Evolutionary conservation across 257 asterid genomes (phyloP), one percentile per base, ranked within the genome.

Genomic region (Nicotiana benthamiana): DNA sequence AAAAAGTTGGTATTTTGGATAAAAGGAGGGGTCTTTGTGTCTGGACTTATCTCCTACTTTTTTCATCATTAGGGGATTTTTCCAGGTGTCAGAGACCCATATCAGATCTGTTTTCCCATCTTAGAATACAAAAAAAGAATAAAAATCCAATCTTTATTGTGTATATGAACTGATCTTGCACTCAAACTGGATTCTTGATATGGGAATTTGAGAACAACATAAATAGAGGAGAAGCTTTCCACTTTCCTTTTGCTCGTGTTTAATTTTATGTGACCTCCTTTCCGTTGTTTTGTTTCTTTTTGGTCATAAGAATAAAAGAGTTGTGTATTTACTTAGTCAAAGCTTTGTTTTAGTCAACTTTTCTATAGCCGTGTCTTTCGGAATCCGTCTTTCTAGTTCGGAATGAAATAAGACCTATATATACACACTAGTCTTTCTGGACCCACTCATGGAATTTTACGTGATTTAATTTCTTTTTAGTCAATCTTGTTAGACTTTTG

Each of bases 71-170:
- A 3, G 70, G 30, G 84, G 40, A 36, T 59, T 74, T 34, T 72
- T 80, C 76, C 75, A 62, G 80, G 82, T 60, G 84, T 78, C 83
- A 56, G 80, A 59, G 81, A 51, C 67, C 83, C 82, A 51, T 77
- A 60, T n/a, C 46, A 77, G 86, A 85, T 85, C 87, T 76, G 82
- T 77, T 63, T 78, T 18, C 1, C 4, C 82, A 27, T 48, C 70
- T 54, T 13, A 80, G 28, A 74, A 53, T 48, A 75, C 57, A 59
- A 20, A 1, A 59, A 20, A 4, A 1, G 1, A 43, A 65, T 5
- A 62, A 40, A 43, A 22, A 22, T 40, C 13, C 34, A 43, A 20
- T 74, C 78, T 74, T 74, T 74, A 74, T 0, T 70, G 77, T 70
- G 20, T 18, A 11, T 68, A 43, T 70, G 54, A 34, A 36, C 24